Percentiles rank a stretch among this genome's conserved stretches.
phyloP scores from a whole-genome alignment of 345 rosid species.

The Pugionium dolabratum region DNA sequence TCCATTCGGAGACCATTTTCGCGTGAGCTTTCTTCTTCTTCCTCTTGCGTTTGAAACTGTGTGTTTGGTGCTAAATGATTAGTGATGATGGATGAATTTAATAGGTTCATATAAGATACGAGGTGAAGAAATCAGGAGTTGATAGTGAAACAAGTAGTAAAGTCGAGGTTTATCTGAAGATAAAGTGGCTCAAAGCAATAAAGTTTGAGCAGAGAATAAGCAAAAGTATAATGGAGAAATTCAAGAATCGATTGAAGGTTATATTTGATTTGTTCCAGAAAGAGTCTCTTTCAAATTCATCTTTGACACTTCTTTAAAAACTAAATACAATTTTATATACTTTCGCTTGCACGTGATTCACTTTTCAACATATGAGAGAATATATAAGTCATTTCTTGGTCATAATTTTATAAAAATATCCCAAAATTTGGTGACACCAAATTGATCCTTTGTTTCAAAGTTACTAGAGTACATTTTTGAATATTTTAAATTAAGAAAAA shows the following conservation, averaged over 20 bases:
- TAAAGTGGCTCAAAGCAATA: conserved; percentile 69
- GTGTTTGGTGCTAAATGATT: background rate
- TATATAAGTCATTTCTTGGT: no score
- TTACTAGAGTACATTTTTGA: no score
- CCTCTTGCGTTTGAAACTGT: no score
- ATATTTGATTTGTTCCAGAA: conserved; percentile 61
- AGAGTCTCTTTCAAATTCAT: conserved; percentile 44
- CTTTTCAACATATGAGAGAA: no score
- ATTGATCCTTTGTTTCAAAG: no score
- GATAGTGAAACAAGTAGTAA: conserved; percentile 60
- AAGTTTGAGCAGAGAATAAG: conserved; percentile 73
- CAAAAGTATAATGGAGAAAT: conserved; percentile 60
- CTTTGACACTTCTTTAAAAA: conserved; percentile 35
- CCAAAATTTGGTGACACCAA: no score
- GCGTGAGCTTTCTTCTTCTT: conserved; percentile 42
- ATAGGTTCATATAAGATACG: conserved; percentile 66
- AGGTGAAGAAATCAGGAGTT: conserved; percentile 49
- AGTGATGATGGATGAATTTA: background rate
- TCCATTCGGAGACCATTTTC: conserved; percentile 68
- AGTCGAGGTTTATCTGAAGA: conserved; percentile 55
- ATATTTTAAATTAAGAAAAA: no score
- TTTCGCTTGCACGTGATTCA: no score
- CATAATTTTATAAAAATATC: no score
- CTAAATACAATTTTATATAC: no score
- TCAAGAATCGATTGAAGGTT: conserved; percentile 52